These are phyloP conservation scores for Bonia amplexicaulis DNA, from an alignment of 176 grass and related monocot genomes.

Conservation along the genomic window DNA sequence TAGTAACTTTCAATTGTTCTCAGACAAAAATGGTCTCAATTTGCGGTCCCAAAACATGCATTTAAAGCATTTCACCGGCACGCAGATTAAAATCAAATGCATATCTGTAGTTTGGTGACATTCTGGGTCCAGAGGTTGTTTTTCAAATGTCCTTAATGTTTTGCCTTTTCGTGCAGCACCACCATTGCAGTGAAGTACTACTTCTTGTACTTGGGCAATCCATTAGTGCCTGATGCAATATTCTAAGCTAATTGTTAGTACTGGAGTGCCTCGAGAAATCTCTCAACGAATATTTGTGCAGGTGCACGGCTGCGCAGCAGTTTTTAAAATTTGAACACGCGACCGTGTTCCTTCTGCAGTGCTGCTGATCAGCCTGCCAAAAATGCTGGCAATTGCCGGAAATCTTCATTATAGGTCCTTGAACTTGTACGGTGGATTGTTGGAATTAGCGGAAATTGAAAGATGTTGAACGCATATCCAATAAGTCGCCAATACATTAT, in stretches of 20 bases:
- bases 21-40: too few relatives aligned
- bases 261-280: neutral
- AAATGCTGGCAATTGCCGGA: neutral
- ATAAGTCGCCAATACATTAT: neutral
- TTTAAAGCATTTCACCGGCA: neutral
- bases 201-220: neutral
- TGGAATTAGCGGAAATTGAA: neutral
- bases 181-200: neutral
- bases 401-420: neutral
- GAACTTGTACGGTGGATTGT: neutral
- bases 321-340: neutral
- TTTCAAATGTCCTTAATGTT: neutral
- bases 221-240: neutral
- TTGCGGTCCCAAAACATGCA: neutral
- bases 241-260: neutral
- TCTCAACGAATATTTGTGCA: neutral
- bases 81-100: neutral
- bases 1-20: too few relatives aligned
- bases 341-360: neutral
- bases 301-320: neutral
- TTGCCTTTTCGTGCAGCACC: neutral
- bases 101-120: too few relatives aligned
- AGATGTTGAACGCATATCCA: neutral
- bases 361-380: neutral
- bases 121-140: neutral